Evolutionary conservation across 495 filamentous ascomycete genomes (phyloP), one percentile per base, ranked within the genome.

Genomic region (Penicillium fimorum): DNA sequence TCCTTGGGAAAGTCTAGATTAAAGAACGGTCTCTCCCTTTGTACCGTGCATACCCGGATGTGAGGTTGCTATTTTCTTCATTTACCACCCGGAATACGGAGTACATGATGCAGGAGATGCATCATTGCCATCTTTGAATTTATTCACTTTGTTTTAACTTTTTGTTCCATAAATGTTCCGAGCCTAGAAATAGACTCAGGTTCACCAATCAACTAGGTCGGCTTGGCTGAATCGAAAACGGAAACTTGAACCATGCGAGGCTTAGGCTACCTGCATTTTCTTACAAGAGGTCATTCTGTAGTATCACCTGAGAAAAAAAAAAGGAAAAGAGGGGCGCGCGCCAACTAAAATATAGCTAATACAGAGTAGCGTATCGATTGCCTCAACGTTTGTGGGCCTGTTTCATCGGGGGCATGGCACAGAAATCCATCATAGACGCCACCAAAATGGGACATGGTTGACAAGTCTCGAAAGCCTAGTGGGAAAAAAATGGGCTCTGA

Each of bases 101-200:
- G 60, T 68, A 66, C 66, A 68, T 68, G 63, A 68, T 66, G 63
- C 65, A 66, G 57, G 49, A 59, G 60, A 61, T 64, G 65, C 65
- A 65, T 67, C 62, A 65, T 67, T 53, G 62, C 65, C n/a, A 37
- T 35, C 24, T 35, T 40, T n/a, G 18, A 37, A 17, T 50, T 38
- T 41, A 18, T n/a, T 27, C 11, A 5, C 38, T 57, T 38, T 2
- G 24, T 24, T 30, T 37, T 17, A 15, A n/a, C 18, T 24, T 41
- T 51, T 40, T 8, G 5, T 13, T 30, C 25, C 25, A 27, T 27
- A 42, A 29, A 52, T 30, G 24, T 42, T 52, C 62, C 64, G 59
- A 67, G 65, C 51, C 56, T 22, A 22, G 41, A 53, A 44, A 45
- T 54, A 46, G 32, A 29, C 42, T 46, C 18, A 22, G 42, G 43